Evolutionary conservation across 106 monocot genomes (phyloP).

Genomic region (Alisma plantagoaquatica): DNA sequence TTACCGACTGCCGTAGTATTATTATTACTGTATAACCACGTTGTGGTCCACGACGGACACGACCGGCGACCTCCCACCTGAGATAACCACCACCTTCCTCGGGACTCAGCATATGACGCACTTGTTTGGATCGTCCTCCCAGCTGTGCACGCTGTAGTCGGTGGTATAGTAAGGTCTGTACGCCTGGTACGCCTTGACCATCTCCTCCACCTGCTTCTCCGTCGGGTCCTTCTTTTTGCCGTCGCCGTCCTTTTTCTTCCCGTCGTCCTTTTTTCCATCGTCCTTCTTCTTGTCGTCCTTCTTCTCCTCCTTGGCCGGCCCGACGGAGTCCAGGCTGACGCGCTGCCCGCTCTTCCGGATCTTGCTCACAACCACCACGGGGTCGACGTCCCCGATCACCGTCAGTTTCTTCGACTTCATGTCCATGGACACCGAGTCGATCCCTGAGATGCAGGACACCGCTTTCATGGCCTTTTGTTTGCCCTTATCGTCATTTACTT

Average conservation of each 20-base stretch:
- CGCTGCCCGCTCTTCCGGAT: slow-evolving; percentile 10
- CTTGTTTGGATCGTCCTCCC: slow-evolving; percentile 1
- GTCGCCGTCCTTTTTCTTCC: slow-evolving; percentile 3
- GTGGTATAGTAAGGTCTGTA: background rate
- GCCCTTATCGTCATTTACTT: too few relatives aligned
- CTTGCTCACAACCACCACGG: slow-evolving; percentile 1
- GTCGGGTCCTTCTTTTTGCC: slow-evolving; percentile 2
- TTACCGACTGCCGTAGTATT: too few relatives aligned
- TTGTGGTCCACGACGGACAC: too few relatives aligned
- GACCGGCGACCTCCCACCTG: too few relatives aligned
- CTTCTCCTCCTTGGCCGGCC: slow-evolving; percentile 6
- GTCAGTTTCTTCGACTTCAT: slow-evolving; percentile 13
- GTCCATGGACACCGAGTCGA: slow-evolving; percentile 11
- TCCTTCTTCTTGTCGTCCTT: slow-evolving; percentile 16
- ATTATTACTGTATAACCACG: too few relatives aligned
- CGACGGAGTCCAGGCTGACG: background rate
- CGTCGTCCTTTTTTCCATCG: slow-evolving; percentile 9
- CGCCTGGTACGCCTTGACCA: background rate
- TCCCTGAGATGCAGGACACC: too few relatives aligned
- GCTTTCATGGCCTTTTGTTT: too few relatives aligned
- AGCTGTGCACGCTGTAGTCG: background rate
- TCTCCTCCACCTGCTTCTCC: slow-evolving; percentile 26
- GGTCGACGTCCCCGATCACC: slow-evolving; percentile 7
- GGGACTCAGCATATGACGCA: background rate
- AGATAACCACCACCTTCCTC: too few relatives aligned